These are phyloP conservation scores for Xenoacremonium recifei DNA, from an alignment of 2,329 filamentous ascomycete genomes.

Conservation along the genomic window DNA sequence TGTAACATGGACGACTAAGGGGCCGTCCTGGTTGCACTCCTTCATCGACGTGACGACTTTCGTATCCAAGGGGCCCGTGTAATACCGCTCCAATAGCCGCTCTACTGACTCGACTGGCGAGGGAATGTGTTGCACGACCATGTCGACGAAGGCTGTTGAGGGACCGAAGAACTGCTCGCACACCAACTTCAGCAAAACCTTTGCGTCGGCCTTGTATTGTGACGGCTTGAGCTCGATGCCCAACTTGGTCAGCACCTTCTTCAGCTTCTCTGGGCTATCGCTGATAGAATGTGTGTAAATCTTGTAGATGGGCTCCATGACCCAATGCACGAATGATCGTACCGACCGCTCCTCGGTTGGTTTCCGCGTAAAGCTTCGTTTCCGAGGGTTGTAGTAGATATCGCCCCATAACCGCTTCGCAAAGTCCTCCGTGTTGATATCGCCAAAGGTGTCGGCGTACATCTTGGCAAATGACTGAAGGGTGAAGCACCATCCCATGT, in stretches of 20 bases:
- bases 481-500: constrained; percentile 96
- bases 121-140: constrained; percentile 86
- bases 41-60: constrained; percentile 79
- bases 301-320: constrained; percentile 97
- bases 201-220: constrained; percentile 87
- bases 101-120: constrained; percentile 79
- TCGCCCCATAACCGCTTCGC: constrained; percentile 89
- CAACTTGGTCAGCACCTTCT: constrained; percentile 71
- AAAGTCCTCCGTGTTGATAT: constrained; percentile 80
- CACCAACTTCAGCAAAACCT: constrained; percentile 81
- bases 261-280: constrained; percentile 81
- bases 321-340: constrained; percentile 89
- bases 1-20: constrained; percentile 85
- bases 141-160: constrained; percentile 88
- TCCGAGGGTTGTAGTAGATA: constrained; percentile 90
- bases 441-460: constrained; percentile 87
- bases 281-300: constrained; percentile 94
- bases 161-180: constrained; percentile 95
- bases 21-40: constrained; percentile 83
- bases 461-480: constrained; percentile 92
- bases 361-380: constrained; percentile 89
- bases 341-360: constrained; percentile 75
- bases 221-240: constrained; percentile 89
- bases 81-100: constrained; percentile 78
- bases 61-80: constrained; percentile 85